Evolutionary conservation across 2,329 filamentous ascomycete genomes (phyloP), one percentile per base, ranked within the genome.

Genomic region (Phaeosphaeriaceae sp.): DNA sequence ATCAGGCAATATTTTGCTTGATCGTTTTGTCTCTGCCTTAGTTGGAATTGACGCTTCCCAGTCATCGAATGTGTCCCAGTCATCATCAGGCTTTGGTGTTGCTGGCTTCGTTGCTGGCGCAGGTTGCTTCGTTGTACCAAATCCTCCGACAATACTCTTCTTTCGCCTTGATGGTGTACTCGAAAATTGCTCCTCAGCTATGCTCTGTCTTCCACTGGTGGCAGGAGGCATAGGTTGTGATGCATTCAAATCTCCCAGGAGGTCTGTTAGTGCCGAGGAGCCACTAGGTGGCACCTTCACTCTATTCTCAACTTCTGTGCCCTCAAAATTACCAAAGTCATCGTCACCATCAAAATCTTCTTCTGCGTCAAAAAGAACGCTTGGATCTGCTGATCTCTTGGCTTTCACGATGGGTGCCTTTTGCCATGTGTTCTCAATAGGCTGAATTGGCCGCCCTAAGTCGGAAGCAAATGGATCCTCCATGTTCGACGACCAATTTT

Each of bases 41-140:
- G 50, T 54, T 3, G 65, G 63, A 34, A 71, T 68, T n/a, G 70
- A 66, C 43, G 68, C 66, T 50, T 73, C 72, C 72, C 71, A 73
- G 34, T 74, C 71, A 40, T 72, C 70, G 30, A 80, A 80, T 39
- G 78, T 76, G 42, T 78, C 77, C 78, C 78, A 80, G 6, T 61
- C 58, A 29, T 77, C 74, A 30, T 72, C 66, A 11, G 63, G 47
- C 17, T 59, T 46, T 15, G 46, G 21, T 32, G 36, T 23, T 23
- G 43, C 35, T 18, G 53, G 17, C 20, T 50, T 30, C 13, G 55
- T 46, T 17, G 23, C 23, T 11, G 43, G 21, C 20, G 17, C 18
- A 16, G 43, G 11, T 21, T 54, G 29, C 34, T 55, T 57, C 4
- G 48, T 4, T 18, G 51, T 56, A 9, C 18, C 6, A 16, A 52